Percentiles rank a stretch among this genome's conserved stretches.
Evolutionary conservation across 208 protist genomes (phyloP).

Genomic region (Kentomonas sorsogonicus): DNA sequence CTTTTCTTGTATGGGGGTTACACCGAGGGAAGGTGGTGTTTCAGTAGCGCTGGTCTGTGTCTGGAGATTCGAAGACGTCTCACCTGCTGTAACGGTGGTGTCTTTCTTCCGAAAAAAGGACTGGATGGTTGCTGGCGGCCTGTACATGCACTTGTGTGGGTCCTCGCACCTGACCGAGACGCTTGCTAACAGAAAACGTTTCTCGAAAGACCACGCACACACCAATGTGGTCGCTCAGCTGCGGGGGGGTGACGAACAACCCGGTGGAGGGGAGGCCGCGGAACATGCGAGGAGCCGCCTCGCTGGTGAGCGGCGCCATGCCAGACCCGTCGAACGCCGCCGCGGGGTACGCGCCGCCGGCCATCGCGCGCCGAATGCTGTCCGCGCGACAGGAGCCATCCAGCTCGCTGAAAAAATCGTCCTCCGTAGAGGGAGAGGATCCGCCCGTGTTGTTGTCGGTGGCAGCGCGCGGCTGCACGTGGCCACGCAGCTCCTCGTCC

Average conservation of each 20-base stretch:
- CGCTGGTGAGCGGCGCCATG: constrained; percentile 39
- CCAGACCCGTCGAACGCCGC: constrained; percentile 73
- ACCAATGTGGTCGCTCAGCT: constrained; percentile 88
- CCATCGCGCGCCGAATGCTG: constrained; percentile 50
- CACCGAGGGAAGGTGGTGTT: no score
- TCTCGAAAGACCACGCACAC: constrained; percentile 58
- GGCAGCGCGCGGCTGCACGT: constrained; percentile 32
- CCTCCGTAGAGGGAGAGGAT: background rate
- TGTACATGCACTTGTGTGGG: constrained; percentile 53
- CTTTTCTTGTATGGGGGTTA: no score
- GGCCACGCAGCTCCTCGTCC: constrained; percentile 39
- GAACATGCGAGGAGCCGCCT: constrained; percentile 35
- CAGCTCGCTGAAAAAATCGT: constrained; percentile 60
- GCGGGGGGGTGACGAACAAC: constrained; percentile 80
- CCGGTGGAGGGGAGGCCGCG: constrained; percentile 69
- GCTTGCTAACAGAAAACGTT: no score
- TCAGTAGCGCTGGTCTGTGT: no score
- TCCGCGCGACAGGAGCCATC: constrained; percentile 26
- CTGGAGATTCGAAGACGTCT: background rate
- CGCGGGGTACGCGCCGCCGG: constrained; percentile 45
- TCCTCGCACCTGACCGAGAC: constrained; percentile 42
- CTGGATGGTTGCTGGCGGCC: constrained; percentile 42
- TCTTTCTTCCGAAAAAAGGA: constrained; percentile 50
- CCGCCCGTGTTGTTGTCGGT: constrained; percentile 54
- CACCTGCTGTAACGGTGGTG: background rate